Conservation (phyloP, 192 early-diverging fungal species). For the Coemansia sp. region DNA sequence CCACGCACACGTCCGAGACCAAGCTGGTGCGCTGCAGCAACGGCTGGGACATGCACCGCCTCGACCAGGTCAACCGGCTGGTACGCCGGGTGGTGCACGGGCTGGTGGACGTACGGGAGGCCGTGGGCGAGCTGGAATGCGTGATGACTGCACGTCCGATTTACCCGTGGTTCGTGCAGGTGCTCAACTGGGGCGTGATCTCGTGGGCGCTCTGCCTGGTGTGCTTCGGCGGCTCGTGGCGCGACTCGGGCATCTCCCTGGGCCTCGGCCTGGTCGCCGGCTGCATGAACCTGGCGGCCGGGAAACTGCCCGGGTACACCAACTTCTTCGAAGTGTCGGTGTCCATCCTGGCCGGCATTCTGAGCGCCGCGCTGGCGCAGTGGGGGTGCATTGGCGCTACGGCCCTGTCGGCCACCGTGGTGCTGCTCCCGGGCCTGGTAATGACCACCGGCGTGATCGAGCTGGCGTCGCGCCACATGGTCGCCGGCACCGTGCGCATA, state of each 20-base stretch:
- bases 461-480: conserved; percentile 79
- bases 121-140: conserved; percentile 55
- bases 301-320: conserved; percentile 56
- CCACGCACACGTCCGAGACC: conserved; percentile 72
- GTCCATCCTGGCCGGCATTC: conserved; percentile 57
- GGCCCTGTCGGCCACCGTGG: conserved; percentile 58
- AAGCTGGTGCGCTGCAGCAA: conserved; percentile 63
- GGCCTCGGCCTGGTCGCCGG: conserved; percentile 56
- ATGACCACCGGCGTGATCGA: conserved; percentile 85
- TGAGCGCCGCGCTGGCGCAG: conserved; percentile 54
- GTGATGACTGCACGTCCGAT: conserved; percentile 54
- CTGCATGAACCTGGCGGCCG: conserved; percentile 56
- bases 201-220: conserved; percentile 58
- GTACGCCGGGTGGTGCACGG: conserved; percentile 59
- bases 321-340: conserved; percentile 68
- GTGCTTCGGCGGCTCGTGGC: conserved; percentile 67
- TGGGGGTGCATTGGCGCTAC: conserved; percentile 63
- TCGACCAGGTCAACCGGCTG: conserved; percentile 61
- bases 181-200: conserved; percentile 57
- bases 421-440: conserved; percentile 67
- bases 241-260: conserved; percentile 59
- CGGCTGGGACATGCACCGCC: conserved; percentile 64
- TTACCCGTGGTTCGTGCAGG: conserved; percentile 58
- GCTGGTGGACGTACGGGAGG: conserved; percentile 55
- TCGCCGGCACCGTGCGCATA: conserved; percentile 83